Conservation (phyloP, 2,329 filamentous ascomycete genomes). For the Niveomyces coronatus region DNA sequence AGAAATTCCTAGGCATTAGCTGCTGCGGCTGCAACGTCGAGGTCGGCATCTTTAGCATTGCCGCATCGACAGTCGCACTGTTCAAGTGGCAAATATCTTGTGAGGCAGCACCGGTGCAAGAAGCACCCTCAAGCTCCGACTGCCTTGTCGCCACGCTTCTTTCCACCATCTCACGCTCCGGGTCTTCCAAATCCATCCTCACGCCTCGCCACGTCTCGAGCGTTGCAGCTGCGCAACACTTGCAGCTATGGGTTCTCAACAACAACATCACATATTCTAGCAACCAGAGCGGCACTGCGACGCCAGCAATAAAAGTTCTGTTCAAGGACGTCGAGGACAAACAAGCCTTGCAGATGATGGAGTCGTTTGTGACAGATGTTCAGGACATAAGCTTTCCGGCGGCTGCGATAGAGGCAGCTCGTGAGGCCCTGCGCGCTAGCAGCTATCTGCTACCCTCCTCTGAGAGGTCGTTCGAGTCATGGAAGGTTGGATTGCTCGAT, state of each 20-base stretch:
- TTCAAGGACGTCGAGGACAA: slow-evolving; percentile 33
- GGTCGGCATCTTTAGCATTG: slow-evolving; percentile 37
- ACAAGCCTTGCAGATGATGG: slow-evolving; percentile 38
- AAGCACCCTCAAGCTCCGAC: slow-evolving; percentile 31
- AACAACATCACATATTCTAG: slow-evolving; percentile 42
- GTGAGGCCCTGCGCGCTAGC: slow-evolving; percentile 34
- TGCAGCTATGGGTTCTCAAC: slow-evolving; percentile 48
- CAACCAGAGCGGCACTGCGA: slow-evolving; percentile 16
- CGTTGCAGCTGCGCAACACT: slow-evolving; percentile 14
- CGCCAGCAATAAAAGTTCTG: slow-evolving; percentile 41
- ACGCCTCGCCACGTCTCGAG: slow-evolving; percentile 22
- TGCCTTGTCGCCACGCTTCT: slow-evolving; percentile 44
- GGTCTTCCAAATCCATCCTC: slow-evolving; percentile 46
- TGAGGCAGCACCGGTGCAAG: slow-evolving; percentile 17
- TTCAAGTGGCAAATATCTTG: slow-evolving; percentile 49
- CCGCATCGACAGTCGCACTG: slow-evolving; percentile 35
- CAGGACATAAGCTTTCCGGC: slow-evolving; percentile 48
- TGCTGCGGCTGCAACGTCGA: slow-evolving; percentile 36
- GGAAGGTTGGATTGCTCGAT: slow-evolving; percentile 55
- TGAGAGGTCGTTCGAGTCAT: slow-evolving; percentile 52
- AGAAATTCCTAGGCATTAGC: slow-evolving; percentile 28
- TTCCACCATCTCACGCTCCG: slow-evolving; percentile 44
- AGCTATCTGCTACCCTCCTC: slow-evolving; percentile 41
- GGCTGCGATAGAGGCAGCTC: slow-evolving; percentile 36
- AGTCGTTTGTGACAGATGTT: slow-evolving; percentile 43